Percentiles rank a stretch among this genome's conserved stretches.
These are phyloP conservation scores for Angophora floribunda DNA, from an alignment of 345 rosid species.

Conservation along the genomic window DNA sequence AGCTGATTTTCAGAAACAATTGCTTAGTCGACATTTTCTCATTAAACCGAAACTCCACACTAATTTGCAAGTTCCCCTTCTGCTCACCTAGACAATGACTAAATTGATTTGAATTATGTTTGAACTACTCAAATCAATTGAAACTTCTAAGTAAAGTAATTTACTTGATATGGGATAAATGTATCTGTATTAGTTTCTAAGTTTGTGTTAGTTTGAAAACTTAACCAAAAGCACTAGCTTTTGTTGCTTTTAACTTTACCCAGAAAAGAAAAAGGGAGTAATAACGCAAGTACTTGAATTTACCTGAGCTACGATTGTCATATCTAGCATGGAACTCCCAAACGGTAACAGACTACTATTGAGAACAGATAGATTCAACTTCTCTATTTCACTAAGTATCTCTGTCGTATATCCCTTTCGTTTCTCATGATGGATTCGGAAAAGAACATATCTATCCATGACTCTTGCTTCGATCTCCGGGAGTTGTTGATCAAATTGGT, in stretches of 20 bases:
- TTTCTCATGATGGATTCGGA: constrained; percentile 61
- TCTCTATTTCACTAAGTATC: constrained; percentile 40
- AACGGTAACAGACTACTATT: constrained; percentile 43
- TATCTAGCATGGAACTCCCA: constrained; percentile 46
- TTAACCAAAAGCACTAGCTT: not conserved
- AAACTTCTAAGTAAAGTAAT: not conserved
- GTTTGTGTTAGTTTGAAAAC: not conserved
- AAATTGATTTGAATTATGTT: not conserved
- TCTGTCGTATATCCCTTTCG: constrained; percentile 22
- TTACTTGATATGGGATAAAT: not conserved
- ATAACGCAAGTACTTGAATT: not conserved
- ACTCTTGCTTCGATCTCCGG: constrained; percentile 72
- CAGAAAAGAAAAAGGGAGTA: not conserved
- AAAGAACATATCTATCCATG: constrained; percentile 37
- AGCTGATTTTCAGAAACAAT: not conserved
- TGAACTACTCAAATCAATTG: not conserved
- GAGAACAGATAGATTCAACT: constrained; percentile 26
- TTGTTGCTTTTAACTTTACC: not conserved
- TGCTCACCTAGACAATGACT: not conserved
- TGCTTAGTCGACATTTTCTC: not conserved
- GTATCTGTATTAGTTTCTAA: not conserved
- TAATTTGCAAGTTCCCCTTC: not conserved
- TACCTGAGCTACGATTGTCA: constrained; percentile 69
- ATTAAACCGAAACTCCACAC: not conserved
- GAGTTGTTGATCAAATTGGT: constrained; percentile 7